Evolutionary conservation across 257 asterid genomes (phyloP), one percentile per base, ranked within the genome.

Genomic region (Lavandula angustifolia): DNA sequence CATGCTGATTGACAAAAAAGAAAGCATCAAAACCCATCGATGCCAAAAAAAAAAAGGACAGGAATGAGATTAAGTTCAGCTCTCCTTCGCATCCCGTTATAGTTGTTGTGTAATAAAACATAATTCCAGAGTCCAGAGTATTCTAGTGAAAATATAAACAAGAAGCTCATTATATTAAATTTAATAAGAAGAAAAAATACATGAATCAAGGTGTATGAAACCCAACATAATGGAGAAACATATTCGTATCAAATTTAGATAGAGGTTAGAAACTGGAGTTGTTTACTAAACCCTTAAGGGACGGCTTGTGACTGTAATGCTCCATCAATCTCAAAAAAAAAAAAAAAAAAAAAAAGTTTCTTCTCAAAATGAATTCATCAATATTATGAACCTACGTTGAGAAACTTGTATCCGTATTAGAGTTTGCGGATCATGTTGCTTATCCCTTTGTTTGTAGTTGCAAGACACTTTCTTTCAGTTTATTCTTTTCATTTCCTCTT

Each of bases 1-100:
- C 60, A 46, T 55, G 55, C 46, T 49, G 64, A 62, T 67, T 54
- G 52, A 44, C 62, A 17, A 27, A 64, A 51, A 71, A 29, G 34
- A 60, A 40, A 68, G 52, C 62, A 48, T 51, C 14, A 14, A 29
- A 60, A 8, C 46, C 43, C 6, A 16, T 9, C 54, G 6, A 37
- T 27, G 57, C 9, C 9, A 41, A 7, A 10, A 40, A 34, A 48
- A 16, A 44, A 58, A 62, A 59, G 42, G n/a, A n/a, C n/a, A n/a
- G n/a, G n/a, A n/a, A 38, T 31, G 55, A 42, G 32, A 61, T n/a
- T 64, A 4, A 18, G 33, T 18, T 11, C 42, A 46, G 27, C 32
- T 10, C 13, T 61, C 34, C 29, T 35, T 52, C 32, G 32, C 48
- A 54, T 9, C 31, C 42, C 64, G 51, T 71, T 12, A 50, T 55